Base-by-base conservation (phyloP, 2,329 filamentous ascomycete genomes). In the Fragosphaeria purpurea region DNA sequence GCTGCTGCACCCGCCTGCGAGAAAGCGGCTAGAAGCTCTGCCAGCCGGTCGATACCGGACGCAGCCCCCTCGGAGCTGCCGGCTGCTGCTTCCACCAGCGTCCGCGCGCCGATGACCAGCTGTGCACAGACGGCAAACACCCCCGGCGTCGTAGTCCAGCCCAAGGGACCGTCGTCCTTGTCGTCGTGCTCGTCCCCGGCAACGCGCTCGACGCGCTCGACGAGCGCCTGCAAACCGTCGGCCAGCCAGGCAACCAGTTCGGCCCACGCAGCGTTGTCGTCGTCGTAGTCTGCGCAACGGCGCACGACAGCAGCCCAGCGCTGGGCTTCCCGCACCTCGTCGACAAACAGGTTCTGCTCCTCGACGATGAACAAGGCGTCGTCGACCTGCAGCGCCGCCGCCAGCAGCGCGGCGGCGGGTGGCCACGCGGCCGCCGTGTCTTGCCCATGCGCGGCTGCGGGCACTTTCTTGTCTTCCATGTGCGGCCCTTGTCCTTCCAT, bases 331-430 rank as follows among this genome's bases (percentile, higher is more conserved):
- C 82, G 74, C 6, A 88, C 79, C 58, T 89, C 83, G 63, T 97
- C 91, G 46, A 91, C 72, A 64, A 88, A 97, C n/a, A 96, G 74
- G 62, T 98, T 98, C 63, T 95, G 89, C 63, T 94, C 90, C 67
- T 98, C 93, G 50, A 88, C 76, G 1, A 79, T 83, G 63, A 98
- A 98, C 1, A 98, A 76, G 4, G 82, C 74, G 55, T 82, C 78
- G 61, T 87, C 78, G 58, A 75, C 70, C 50, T 68, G 65, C 59
- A 80, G 63, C 4, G 76, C 74, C 7, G 62, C 55, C 4, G 61
- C 54, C 22, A 83, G 67, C 51, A 74, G 70, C 1, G 57, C 47
- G 31, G 61, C 60, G 0, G 70, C 68, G 0, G 68, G 47, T 5
- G 57, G 41, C 61, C 63, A 62, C 5, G 55, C 44, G 10, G 50